phyloP scores from a whole-genome alignment of 2,329 filamentous ascomycete species.

The Diatrype stigma region DNA sequence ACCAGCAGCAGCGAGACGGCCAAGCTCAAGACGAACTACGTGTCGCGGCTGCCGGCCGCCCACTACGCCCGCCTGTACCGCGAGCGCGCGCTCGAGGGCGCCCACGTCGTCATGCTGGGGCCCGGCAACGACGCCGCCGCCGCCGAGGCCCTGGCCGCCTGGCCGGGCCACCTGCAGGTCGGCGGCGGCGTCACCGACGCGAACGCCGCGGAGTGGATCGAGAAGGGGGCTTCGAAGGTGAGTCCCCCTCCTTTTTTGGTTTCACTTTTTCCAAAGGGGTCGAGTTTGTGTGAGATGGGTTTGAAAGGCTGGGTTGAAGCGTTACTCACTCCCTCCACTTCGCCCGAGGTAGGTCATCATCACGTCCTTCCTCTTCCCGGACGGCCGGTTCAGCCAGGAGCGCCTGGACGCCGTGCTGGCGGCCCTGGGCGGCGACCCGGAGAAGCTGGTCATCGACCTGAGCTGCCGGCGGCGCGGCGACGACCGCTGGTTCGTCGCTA shows the following conservation, averaged over 20 bases:
- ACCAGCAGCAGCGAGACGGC: constrained; percentile 38
- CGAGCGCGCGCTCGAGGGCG: constrained; percentile 68
- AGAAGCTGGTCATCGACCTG: constrained; percentile 88
- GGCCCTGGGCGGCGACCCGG: constrained; percentile 68
- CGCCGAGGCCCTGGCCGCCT: constrained; percentile 68
- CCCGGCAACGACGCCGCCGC: constrained; percentile 81
- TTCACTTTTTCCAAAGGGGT: neutral
- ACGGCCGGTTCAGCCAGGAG: constrained; percentile 72
- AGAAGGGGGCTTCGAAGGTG: constrained; percentile 85
- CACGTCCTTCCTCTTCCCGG: constrained; percentile 90
- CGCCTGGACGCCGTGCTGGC: constrained; percentile 70
- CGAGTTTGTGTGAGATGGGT: too few relatives aligned
- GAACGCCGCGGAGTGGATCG: constrained; percentile 85
- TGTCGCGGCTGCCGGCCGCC: constrained; percentile 75
- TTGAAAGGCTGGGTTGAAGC: too few relatives aligned
- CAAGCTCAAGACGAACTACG: constrained; percentile 83
- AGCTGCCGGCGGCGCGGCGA: constrained; percentile 75
- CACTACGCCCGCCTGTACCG: constrained; percentile 82
- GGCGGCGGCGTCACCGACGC: constrained; percentile 87
- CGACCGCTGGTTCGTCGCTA: constrained; percentile 89
- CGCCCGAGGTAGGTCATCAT: constrained; percentile 81
- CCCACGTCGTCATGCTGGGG: constrained; percentile 95
- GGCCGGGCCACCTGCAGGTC: constrained; percentile 79
- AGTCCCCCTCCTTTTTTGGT: constrained; percentile 6
- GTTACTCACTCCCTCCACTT: too few relatives aligned